Conservation (phyloP, 306 rosid genomes). For the Inga laurina region DNA sequence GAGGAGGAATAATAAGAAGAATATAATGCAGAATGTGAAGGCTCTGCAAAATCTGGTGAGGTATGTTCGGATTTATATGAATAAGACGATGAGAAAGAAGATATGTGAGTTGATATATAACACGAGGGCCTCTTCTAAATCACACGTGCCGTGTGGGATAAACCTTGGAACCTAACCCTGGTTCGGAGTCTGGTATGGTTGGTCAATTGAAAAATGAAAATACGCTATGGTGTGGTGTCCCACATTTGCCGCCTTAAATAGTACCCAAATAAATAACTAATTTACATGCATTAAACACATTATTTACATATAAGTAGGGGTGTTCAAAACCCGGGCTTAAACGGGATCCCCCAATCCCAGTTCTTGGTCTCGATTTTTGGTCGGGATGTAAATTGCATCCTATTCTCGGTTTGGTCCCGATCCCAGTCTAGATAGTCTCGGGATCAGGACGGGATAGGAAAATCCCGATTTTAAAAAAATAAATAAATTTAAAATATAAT, state of each 20-base stretch:
- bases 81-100: slow-evolving; percentile 50
- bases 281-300: too few relatives aligned
- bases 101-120: slow-evolving; percentile 35
- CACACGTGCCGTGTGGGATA: slow-evolving; percentile 49
- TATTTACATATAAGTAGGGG: too few relatives aligned
- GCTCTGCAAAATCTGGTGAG: slow-evolving; percentile 53
- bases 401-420: too few relatives aligned
- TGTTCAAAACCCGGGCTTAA: too few relatives aligned
- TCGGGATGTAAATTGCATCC: too few relatives aligned
- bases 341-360: too few relatives aligned
- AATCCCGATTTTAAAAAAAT: too few relatives aligned
- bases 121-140: background rate
- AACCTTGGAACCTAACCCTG: slow-evolving; percentile 43
- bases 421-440: too few relatives aligned
- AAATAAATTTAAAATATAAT: too few relatives aligned
- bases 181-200: background rate
- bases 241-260: slow-evolving; percentile 35
- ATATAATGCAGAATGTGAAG: slow-evolving; percentile 36
- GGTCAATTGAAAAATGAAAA: slow-evolving; percentile 45
- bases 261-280: background rate
- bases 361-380: too few relatives aligned
- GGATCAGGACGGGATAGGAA: too few relatives aligned
- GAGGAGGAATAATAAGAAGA: background rate
- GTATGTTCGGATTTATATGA: slow-evolving; percentile 40
- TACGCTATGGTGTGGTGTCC: slow-evolving; percentile 38